Base-by-base conservation (phyloP, 2,329 filamentous ascomycete genomes). In the Helminthosporium solani region DNA sequence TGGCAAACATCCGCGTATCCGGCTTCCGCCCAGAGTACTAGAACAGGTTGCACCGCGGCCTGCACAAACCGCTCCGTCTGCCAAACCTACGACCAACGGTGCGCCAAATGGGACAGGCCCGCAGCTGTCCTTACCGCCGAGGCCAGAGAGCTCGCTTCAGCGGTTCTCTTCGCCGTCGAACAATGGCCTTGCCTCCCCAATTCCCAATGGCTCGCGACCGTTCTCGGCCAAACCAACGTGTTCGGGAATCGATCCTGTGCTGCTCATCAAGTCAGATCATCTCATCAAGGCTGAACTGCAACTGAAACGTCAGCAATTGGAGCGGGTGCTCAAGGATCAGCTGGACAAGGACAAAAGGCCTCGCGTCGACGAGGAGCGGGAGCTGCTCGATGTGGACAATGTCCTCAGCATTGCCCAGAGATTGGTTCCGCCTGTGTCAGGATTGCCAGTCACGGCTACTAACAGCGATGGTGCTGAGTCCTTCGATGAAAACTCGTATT, bases 401-500 rank as follows among this genome's bases (percentile, higher is more conserved):
- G 67, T 73, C 49, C 64, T 72, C 40, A 57, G 61, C 30, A 63
- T 89, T 68, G 85, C 95, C 50, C 76, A 92, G 64, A 79, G 83
- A 54, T 75, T 89, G 58, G 88, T 90, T 65, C 83, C 85, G 69
- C 84, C 84, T 45, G 77, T 85, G 57, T 81, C 86, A 61, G 78
- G 81, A 64, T 75, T 81, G 53, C 72, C 57, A 30, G 66, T 72
- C 52, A 67, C 71, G 48, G 75, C 77, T 77, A 80, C 82, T 74
- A 77, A 85, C 70, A 77, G 77, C 63, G 83, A 83, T 68, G 79
- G 81, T 64, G 87, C 79, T 79, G 88, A 92, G 70, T 94, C 89
- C 28, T 88, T 90, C 74, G 90, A 96, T 73, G 87, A 95, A 68
- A 90, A 95, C 66, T 94, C 90, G 33, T 95, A 95, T 72, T 96